A percentile compares a stretch with the other conserved stretches of the same genome.
Evolutionary conservation across 768 basidiomycete genomes (phyloP).

Genomic region (Leccinum disarticulatum): DNA sequence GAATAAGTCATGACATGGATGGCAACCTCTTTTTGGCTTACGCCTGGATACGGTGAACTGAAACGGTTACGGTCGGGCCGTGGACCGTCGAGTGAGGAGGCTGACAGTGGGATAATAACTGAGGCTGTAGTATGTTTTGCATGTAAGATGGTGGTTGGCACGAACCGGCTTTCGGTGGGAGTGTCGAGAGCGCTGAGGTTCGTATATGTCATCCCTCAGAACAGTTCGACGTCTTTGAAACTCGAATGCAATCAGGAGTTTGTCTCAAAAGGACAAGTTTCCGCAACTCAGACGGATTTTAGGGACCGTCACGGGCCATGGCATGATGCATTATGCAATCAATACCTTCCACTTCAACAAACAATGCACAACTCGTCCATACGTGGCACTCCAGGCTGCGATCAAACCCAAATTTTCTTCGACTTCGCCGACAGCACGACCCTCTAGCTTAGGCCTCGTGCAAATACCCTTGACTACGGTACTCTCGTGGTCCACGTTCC

Average conservation of each 20-base stretch:
- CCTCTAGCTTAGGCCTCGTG: neutral
- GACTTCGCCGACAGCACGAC: neutral
- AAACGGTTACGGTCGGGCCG: neutral
- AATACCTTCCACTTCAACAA: slow-evolving; percentile 7
- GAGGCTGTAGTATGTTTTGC: too few relatives aligned
- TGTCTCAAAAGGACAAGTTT: neutral
- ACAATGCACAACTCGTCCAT: slow-evolving; percentile 21
- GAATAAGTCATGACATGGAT: neutral
- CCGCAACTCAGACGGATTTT: neutral
- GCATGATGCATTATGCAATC: slow-evolving; percentile 1
- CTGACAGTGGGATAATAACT: neutral
- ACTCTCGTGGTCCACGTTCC: neutral
- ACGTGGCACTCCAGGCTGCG: neutral
- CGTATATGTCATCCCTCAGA: neutral
- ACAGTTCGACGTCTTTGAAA: neutral
- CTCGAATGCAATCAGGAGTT: neutral
- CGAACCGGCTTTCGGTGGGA: neutral
- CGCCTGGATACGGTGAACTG: neutral
- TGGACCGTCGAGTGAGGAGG: neutral
- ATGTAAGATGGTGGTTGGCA: neutral
- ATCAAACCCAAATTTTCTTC: neutral
- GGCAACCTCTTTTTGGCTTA: neutral
- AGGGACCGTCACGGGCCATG: too few relatives aligned
- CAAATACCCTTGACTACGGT: neutral
- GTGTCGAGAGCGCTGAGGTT: neutral